Percentiles rank a stretch among this genome's conserved stretches.
phyloP scores from a whole-genome alignment of 768 basidiomycete genomes.

The Daedalea quercina region DNA sequence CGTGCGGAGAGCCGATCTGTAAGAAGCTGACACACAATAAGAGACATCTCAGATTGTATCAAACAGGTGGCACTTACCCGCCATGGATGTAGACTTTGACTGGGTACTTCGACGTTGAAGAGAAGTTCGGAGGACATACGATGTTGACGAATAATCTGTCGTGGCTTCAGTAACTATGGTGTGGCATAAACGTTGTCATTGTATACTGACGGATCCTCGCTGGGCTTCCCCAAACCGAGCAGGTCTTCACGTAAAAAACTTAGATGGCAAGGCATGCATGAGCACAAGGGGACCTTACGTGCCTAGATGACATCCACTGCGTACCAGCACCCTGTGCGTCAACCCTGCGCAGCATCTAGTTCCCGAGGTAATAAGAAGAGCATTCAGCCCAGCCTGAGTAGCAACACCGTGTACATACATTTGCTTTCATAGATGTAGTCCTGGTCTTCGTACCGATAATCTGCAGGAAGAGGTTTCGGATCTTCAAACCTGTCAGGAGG shows the following conservation, averaged over 20 bases:
- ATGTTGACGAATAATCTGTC: slow-evolving; percentile 61
- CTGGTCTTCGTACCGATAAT: slow-evolving; percentile 49
- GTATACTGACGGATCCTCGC: slow-evolving; percentile 59
- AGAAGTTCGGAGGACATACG: slow-evolving; percentile 46
- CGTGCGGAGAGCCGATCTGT: slow-evolving; percentile 73
- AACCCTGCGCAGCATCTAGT: too few species aligned
- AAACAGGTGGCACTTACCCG: slow-evolving; percentile 34
- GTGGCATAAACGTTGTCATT: neutral
- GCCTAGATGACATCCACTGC: too few species aligned
- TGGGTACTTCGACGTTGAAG: slow-evolving; percentile 38
- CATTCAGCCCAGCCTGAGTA: too few species aligned
- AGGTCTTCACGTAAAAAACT: slow-evolving; percentile 46
- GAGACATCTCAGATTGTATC: neutral
- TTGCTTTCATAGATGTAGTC: slow-evolving; percentile 54
- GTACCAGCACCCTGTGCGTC: too few species aligned
- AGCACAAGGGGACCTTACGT: too few species aligned
- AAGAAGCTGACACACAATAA: slow-evolving; percentile 44
- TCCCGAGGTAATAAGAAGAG: too few species aligned
- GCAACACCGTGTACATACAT: slow-evolving; percentile 56
- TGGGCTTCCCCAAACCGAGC: slow-evolving; percentile 59
- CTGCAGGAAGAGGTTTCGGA: slow-evolving; percentile 46
- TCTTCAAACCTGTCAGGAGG: slow-evolving; percentile 61
- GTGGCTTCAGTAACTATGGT: too few species aligned
- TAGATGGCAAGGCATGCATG: slow-evolving; percentile 18
- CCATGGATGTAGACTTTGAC: slow-evolving; percentile 77